These are phyloP conservation scores for Penicillium turbatum DNA, from an alignment of 495 filamentous ascomycete genomes.

Conservation along the genomic window DNA sequence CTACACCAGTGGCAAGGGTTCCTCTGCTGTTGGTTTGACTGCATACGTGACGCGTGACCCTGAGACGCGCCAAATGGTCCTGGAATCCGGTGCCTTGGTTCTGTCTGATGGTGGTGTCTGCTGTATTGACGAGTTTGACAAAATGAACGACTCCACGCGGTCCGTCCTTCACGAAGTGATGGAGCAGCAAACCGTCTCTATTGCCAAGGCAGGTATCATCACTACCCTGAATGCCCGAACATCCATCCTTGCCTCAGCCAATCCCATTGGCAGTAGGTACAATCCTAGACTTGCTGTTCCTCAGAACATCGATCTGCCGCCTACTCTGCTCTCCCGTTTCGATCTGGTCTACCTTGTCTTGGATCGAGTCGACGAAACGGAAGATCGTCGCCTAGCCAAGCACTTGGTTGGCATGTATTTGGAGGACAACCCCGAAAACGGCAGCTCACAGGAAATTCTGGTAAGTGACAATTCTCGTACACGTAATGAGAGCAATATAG, in stretches of 20 bases:
- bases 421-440: conserved; percentile 86
- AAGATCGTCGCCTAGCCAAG: conserved; percentile 80
- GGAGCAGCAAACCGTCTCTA: conserved; percentile 98
- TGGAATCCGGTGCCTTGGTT: conserved; percentile 93
- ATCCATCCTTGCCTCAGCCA: conserved; percentile 90
- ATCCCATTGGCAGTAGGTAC: conserved; percentile 96
- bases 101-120: conserved; percentile 95
- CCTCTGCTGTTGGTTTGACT: conserved; percentile 96
- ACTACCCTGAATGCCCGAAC: conserved; percentile 95
- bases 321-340: conserved; percentile 90
- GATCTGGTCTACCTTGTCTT: conserved; percentile 96
- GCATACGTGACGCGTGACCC: conserved; percentile 95
- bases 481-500: neutral
- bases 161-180: conserved; percentile 98
- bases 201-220: conserved; percentile 98
- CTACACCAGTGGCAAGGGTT: conserved; percentile 96
- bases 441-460: conserved; percentile 68
- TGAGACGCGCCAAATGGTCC: conserved; percentile 89
- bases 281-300: conserved; percentile 93
- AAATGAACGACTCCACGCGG: conserved; percentile 94
- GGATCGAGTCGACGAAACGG: conserved; percentile 84
- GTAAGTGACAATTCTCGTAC: conserved; percentile 48
- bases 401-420: conserved; percentile 97
- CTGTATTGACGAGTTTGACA: conserved; percentile 99
- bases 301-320: conserved; percentile 95